Evolutionary conservation across 2,329 filamentous ascomycete genomes (phyloP).

Genomic region (Pseudogymnoascus sp.): DNA sequence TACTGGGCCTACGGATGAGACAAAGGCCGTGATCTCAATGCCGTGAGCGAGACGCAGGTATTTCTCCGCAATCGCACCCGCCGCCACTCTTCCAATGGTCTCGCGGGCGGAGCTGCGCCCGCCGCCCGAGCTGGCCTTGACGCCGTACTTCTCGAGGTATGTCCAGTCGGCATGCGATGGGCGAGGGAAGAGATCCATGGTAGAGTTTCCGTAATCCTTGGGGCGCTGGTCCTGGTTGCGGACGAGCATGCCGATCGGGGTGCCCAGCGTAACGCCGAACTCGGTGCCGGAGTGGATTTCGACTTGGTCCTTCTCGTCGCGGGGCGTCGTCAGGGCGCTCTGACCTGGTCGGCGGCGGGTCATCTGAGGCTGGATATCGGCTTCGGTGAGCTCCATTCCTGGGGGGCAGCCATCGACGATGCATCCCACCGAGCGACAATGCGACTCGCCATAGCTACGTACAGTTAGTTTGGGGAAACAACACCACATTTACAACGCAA

Average conservation of each 20-base stretch:
- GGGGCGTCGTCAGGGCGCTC: slow-evolving; percentile 80
- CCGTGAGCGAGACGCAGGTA: slow-evolving; percentile 75
- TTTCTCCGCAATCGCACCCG: slow-evolving; percentile 88
- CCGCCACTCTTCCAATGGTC: slow-evolving; percentile 88
- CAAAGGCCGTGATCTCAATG: slow-evolving; percentile 87
- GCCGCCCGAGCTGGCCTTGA: slow-evolving; percentile 84
- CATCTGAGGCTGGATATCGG: slow-evolving; percentile 91
- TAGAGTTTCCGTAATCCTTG: slow-evolving; percentile 81
- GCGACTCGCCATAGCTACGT: slow-evolving; percentile 67
- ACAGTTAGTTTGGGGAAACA: background rate
- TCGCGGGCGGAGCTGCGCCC: slow-evolving; percentile 88
- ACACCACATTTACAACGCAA: slow-evolving; percentile 10
- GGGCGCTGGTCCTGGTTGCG: slow-evolving; percentile 90
- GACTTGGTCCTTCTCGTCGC: slow-evolving; percentile 86
- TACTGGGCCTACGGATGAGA: slow-evolving; percentile 73
- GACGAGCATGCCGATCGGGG: slow-evolving; percentile 81
- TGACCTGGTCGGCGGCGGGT: slow-evolving; percentile 85
- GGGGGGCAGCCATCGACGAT: slow-evolving; percentile 92
- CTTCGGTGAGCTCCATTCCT: slow-evolving; percentile 75
- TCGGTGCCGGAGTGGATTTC: slow-evolving; percentile 91
- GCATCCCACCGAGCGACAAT: slow-evolving; percentile 87
- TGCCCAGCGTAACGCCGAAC: slow-evolving; percentile 81
- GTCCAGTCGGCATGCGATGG: slow-evolving; percentile 95
- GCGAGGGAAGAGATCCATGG: slow-evolving; percentile 85
- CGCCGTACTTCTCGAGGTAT: slow-evolving; percentile 93